Base-by-base conservation (phyloP, 2,329 filamentous ascomycete species). In the Trichoderma sp. region DNA sequence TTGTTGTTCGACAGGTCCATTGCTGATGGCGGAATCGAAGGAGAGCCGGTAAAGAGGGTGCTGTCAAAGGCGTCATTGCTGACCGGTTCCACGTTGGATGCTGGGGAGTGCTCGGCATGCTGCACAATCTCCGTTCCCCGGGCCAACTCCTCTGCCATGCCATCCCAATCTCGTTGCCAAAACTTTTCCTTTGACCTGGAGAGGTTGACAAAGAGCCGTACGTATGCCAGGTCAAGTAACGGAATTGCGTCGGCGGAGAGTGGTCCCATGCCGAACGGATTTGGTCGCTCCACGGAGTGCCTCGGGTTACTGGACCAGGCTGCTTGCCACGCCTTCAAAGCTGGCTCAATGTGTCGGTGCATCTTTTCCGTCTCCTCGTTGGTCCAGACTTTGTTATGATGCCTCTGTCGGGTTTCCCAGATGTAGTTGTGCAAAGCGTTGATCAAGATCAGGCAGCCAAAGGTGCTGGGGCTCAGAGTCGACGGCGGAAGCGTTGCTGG, bases 361-460 rank as follows among this genome's bases (percentile, higher is more conserved):
- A 98, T 97, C 72, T 94, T 93, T 73, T 98, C 94, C 0, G 93
- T 97, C 79, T 98, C 95, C 72, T 95, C 91, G 39, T 90, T 89
- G 2, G 94, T 97, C 95, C 95, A 97, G 59, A 93, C 85, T 71
- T 93, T 90, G 74, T 92, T 94, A 74, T 94, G 90, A 74, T 97
- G 94, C 64, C 94, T 86, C 79, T 97, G 94, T 28, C 95, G 87
- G 0, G 94, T 97, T 80, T 98, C 95, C 96, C 96, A 98, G 55
- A 98, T 97, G 79, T 97, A 97, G 74, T 97, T 97, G 81, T 98
- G 96, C 28, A 98, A 84, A 4, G 96, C 94, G 76, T 97, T 95
- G 77, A 98, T 97, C 71, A 99, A 82, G 6, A 97, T 87, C 34
- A 97, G 84, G 77, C 94, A 97, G 10, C 95, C 96, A 77, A 97